Percentiles rank a stretch among this genome's conserved stretches.
phyloP scores from a whole-genome alignment of 139 green algal species.

The Picochlorum sp. region DNA sequence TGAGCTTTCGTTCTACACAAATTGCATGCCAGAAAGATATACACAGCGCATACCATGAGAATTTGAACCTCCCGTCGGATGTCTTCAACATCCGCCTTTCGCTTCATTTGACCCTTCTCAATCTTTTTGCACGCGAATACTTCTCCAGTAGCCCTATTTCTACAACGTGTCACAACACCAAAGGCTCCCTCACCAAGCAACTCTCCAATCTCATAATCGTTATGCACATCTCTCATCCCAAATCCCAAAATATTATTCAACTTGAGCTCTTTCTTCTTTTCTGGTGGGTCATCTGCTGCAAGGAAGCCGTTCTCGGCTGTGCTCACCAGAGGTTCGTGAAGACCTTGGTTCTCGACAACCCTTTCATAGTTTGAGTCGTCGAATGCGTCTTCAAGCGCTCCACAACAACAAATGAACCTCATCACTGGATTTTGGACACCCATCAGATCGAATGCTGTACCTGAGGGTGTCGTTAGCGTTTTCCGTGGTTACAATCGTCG shows the following conservation, averaged over 20 bases:
- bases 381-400: not conserved
- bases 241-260: slow-evolving; percentile 16
- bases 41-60: slow-evolving; percentile 1
- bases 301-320: no score
- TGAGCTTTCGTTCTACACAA: not conserved
- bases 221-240: slow-evolving; percentile 14
- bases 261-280: not conserved
- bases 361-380: not conserved
- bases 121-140: slow-evolving; percentile 24
- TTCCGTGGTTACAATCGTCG: no score
- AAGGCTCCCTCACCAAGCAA: slow-evolving; percentile 23
- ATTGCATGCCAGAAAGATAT: not conserved
- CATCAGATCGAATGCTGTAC: no score
- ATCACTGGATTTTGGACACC: not conserved
- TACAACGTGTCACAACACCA: slow-evolving; percentile 24
- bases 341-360: not conserved
- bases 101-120: slow-evolving; percentile 45
- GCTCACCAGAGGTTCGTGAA: not conserved
- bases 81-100: slow-evolving; percentile 72
- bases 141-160: slow-evolving; percentile 14
- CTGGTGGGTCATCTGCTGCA: no score
- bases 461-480: no score
- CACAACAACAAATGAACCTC: not conserved
- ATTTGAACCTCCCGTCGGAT: slow-evolving; percentile 60
- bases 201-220: slow-evolving; percentile 16